A percentile compares a stretch with the other conserved stretches of the same genome.
Evolutionary conservation across 2,329 filamentous ascomycete genomes (phyloP).

Genomic region (Botrytis cinerea): DNA sequence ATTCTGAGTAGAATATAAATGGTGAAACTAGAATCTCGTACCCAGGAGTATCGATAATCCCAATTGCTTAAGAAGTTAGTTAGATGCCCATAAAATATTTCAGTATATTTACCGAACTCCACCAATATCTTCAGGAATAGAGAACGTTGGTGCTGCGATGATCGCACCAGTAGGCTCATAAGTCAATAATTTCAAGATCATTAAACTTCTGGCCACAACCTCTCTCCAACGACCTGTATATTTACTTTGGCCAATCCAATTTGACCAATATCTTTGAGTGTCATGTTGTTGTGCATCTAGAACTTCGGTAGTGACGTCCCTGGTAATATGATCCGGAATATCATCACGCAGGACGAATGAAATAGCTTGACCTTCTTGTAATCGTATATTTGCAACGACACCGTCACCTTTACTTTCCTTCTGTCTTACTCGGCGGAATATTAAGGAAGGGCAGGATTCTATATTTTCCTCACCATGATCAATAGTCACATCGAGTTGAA

Average conservation of each 20-base stretch:
- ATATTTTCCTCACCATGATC: conserved; percentile 56
- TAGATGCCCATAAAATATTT: not conserved
- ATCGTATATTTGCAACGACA: conserved; percentile 58
- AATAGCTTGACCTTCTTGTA: conserved; percentile 67
- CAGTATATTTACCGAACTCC: conserved; percentile 50
- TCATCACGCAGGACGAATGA: conserved; percentile 70
- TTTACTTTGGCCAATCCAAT: conserved; percentile 69
- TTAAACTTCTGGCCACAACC: conserved; percentile 68
- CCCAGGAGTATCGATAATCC: conserved; percentile 79
- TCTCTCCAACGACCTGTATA: conserved; percentile 75
- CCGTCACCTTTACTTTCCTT: conserved; percentile 61
- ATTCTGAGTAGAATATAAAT: conserved; percentile 76
- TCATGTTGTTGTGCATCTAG: conserved; percentile 66
- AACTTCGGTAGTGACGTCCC: conserved; percentile 57
- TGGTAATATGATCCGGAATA: conserved; percentile 56
- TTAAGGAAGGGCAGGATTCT: conserved; percentile 53
- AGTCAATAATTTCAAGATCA: conserved; percentile 75
- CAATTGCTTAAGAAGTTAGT: conserved; percentile 50
- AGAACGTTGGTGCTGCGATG: conserved; percentile 75
- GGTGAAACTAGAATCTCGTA: conserved; percentile 75
- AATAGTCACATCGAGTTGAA: conserved; percentile 69
- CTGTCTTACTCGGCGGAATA: conserved; percentile 56
- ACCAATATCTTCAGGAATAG: conserved; percentile 72
- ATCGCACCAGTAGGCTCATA: conserved; percentile 80
- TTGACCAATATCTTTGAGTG: conserved; percentile 71